Base-by-base conservation (phyloP, 2,329 filamentous ascomycete genomes). In the Aureobasidium sp. region DNA sequence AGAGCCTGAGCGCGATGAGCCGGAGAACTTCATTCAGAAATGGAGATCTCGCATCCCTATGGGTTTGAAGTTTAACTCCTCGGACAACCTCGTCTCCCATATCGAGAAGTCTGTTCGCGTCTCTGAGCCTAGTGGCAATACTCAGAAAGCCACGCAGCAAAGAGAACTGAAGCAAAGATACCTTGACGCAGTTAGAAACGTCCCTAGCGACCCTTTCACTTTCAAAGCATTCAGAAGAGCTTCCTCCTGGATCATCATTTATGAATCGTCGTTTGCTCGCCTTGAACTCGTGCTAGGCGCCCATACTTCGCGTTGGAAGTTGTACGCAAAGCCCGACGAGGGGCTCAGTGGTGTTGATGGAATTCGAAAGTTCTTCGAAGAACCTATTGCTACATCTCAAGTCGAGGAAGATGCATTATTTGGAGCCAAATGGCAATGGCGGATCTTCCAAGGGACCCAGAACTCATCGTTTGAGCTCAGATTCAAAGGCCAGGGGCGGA, bases 11-110 rank as follows among this genome's bases (percentile, higher is more conserved):
- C 75, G 79, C 8, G 66, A 68, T 17, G 57, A 68, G 8, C 79
- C 80, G 0, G 65, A 70, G 23, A 67, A 71, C 0, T 83, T 84
- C 65, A 71, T 77, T 29, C 67, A 67, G 1, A 62, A 69, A 3
- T 71, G 83, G 62, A 76, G 75, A 60, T 64, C 67, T 2, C 65
- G 68, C 13, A 59, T 81, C 9, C 78, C 79, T 0, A 74, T 74
- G 69, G 13, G 33, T 13, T 3, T 50, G 6, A 70, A 23, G 23
- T 49, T 58, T 69, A 21, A 15, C 29, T 58, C 33, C 8, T 21
- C 38, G 4, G 13, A 17, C 4, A 8, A n/a, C 40, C n/a, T 43
- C 27, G 35, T 19, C 37, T 21, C 17, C 23, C 53, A 23, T 27
- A 4, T 45, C 10, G 19, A n/a, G 11, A 33, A 11, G 13, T 23